Percentiles rank a stretch among this genome's conserved stretches.
Evolutionary conservation across 176 grass and related monocot genomes (phyloP).

Genomic region (Pharus latifolius): DNA sequence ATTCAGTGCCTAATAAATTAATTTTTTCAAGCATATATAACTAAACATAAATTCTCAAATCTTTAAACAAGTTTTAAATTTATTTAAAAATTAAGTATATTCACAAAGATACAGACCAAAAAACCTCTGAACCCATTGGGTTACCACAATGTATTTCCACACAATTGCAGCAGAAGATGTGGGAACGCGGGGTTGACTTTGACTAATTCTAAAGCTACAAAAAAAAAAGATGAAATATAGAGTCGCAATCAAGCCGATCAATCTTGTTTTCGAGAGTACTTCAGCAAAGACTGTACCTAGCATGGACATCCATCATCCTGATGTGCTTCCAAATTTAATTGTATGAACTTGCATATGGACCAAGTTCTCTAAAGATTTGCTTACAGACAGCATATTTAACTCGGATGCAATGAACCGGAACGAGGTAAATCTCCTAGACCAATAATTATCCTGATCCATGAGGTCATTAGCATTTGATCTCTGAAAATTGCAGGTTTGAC

Average conservation of each 20-base stretch:
- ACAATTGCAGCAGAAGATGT: background rate
- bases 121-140: too few relatives aligned
- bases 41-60: too few relatives aligned
- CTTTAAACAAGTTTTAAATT: too few relatives aligned
- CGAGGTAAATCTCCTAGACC: too few relatives aligned
- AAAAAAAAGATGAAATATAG: background rate
- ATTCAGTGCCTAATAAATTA: too few relatives aligned
- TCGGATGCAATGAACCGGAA: background rate
- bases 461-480: too few relatives aligned
- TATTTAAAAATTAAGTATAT: too few relatives aligned
- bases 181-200: background rate
- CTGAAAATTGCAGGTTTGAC: too few relatives aligned
- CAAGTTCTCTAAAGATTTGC: background rate
- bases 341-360: too few relatives aligned
- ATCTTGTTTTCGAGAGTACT: background rate
- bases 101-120: too few relatives aligned
- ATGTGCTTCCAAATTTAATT: background rate
- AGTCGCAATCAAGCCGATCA: background rate
- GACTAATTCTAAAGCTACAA: background rate
- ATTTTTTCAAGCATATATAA: too few relatives aligned
- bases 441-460: too few relatives aligned
- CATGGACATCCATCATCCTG: background rate
- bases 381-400: background rate
- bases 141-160: background rate
- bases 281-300: background rate